Evolutionary conservation across 331 rosid species (phyloP).

Genomic region (Malus hybrid): DNA sequence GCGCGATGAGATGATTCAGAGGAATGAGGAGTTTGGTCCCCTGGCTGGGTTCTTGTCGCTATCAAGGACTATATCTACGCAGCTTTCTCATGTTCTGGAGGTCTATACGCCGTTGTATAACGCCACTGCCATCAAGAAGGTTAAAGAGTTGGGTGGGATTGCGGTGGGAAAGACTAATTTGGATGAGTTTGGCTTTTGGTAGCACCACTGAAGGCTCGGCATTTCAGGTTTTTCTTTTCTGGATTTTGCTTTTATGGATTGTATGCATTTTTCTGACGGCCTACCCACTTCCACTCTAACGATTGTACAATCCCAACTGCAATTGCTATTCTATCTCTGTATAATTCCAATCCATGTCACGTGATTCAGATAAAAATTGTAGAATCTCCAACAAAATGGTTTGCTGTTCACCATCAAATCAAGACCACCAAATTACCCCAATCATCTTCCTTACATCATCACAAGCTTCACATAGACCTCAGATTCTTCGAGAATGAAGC

Average conservation of each 20-base stretch:
- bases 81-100: slow-evolving; percentile 49
- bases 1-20: slow-evolving; percentile 39
- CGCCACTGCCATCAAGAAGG: slow-evolving; percentile 68
- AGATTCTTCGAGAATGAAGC: no score
- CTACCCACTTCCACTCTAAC: no score
- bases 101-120: slow-evolving; percentile 75
- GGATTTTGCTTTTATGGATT: neutral
- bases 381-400: no score
- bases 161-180: slow-evolving; percentile 86
- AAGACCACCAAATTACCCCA: no score
- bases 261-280: neutral
- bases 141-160: slow-evolving; percentile 71
- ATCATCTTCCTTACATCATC: no score
- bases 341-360: no score
- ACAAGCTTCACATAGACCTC: no score
- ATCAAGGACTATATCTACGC: slow-evolving; percentile 87
- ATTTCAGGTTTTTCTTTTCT: slow-evolving; percentile 80
- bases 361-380: no score
- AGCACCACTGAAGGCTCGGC: slow-evolving; percentile 93
- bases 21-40: slow-evolving; percentile 60
- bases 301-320: no score
- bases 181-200: slow-evolving; percentile 98
- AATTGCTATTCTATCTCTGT: no score
- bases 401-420: no score
- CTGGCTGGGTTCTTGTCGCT: slow-evolving; percentile 79